Percentiles rank a stretch among this genome's conserved stretches.
phyloP scores from a whole-genome alignment of 2,329 filamentous ascomycete species.

The Venturia nashicola region DNA sequence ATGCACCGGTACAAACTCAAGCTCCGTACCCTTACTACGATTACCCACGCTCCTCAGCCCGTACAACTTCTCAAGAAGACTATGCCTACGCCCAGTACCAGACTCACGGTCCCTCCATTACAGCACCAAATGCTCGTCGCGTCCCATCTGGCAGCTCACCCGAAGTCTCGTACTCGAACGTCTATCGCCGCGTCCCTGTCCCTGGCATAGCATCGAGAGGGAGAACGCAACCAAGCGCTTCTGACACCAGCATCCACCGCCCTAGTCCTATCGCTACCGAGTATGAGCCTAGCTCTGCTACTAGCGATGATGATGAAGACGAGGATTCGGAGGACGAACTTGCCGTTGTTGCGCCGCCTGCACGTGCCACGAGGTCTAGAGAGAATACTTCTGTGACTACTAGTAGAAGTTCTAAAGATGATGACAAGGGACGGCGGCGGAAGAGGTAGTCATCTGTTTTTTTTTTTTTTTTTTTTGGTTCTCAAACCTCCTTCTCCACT shows the following conservation, averaged over 20 bases:
- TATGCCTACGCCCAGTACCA: conserved; percentile 1
- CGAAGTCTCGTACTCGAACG: conserved; percentile 11
- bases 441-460: not conserved
- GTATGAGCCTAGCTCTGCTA: conserved; percentile 6
- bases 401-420: not conserved
- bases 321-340: conserved; percentile 5
- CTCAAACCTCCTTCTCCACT: not conserved
- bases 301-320: conserved; percentile 6
- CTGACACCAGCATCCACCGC: conserved; percentile 14
- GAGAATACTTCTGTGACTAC: not conserved
- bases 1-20: not conserved
- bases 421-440: not conserved
- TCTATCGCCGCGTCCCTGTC: conserved; percentile 25
- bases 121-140: conserved; percentile 1
- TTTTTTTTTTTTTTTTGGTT: not conserved
- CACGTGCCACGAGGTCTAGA: not conserved
- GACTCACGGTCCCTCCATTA: not conserved
- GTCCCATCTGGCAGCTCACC: conserved; percentile 9
- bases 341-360: not conserved
- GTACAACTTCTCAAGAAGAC: not conserved
- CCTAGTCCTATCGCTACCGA: conserved; percentile 5
- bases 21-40: conserved; percentile 4
- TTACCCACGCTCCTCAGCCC: not conserved
- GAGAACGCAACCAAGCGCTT: conserved; percentile 14
- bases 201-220: conserved; percentile 13